Base-by-base conservation (phyloP, 2,329 filamentous ascomycete species). In the Nemania bipapillata region DNA sequence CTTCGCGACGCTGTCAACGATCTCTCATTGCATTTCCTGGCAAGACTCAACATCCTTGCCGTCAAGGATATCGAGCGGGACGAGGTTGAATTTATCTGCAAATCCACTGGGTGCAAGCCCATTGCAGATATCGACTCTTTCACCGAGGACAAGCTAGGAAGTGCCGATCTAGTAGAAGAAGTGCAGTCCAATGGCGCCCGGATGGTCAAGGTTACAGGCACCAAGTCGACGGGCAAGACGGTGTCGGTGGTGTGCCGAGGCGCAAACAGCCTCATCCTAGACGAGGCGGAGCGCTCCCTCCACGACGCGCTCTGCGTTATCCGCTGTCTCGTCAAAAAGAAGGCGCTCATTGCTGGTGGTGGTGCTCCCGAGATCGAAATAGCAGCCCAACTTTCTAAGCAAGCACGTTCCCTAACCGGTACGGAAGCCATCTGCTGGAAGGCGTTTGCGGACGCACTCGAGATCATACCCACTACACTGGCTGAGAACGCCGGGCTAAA, bases 341-440 rank as follows among this genome's bases (percentile, higher is more conserved):
- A 96, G 84, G 96, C 96, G n/a, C 89, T 99, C 65, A 97, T 99
- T 76, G 95, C 96, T 15, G 96, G 96, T 81, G 96, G 96, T 77
- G 96, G 96, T 79, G 96, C 96, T 1, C 93, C 96, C 28, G 96
- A 99, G 82, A 96, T 98, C 77, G 94, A 98, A 83, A 95, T 99
- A 76, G 93, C 96, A 24, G 92, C 96, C 63, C 88, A 93, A 77
- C 88, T 99, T 37, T 89, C 91, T 65, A 91, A 92, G 81, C 91
- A 92, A 78, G 89, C 95, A 8, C 92, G 94, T 74, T 90, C 91
- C 76, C 86, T 97, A 69, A 90, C 91, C 0, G 96, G 96, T 69
- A 97, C 96, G 4, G 96, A 99, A 81, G 90, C 94, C 45, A 97
- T 98, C 78, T 99, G 96, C 88, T 99, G 93, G 93, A 98, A 97